Conservation (phyloP, 257 asterid genomes). For the Penstemon eatonii region DNA sequence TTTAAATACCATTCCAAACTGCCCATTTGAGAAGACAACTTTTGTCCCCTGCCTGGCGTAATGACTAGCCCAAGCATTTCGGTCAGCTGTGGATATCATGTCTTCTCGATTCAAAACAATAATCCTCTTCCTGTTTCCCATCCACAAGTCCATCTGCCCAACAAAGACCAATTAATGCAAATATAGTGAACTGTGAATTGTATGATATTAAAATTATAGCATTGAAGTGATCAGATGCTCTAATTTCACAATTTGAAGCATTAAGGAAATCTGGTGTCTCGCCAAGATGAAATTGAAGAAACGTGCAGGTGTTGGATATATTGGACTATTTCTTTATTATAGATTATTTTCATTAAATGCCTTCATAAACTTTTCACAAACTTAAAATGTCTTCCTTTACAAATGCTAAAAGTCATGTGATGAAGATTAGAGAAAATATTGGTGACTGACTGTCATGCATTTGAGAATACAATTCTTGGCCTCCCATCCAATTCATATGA, state of each 20-base stretch:
- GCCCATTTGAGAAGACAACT: constrained; percentile 79
- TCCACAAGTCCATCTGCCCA: constrained; percentile 87
- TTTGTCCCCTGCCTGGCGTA: constrained; percentile 83
- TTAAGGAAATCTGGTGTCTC: neutral
- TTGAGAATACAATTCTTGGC: neutral
- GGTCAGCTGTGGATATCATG: constrained; percentile 86
- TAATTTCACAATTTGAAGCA: constrained; percentile 15
- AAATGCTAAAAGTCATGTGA: neutral
- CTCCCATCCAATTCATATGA: constrained; percentile 3
- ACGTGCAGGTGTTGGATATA: neutral
- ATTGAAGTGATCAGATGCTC: constrained; percentile 2
- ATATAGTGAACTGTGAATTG: neutral
- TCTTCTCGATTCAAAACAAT: constrained; percentile 92
- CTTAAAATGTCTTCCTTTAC: neutral
- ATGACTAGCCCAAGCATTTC: constrained; percentile 95
- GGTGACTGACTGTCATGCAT: constrained; percentile 12
- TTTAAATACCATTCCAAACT: constrained; percentile 71
- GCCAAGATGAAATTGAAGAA: constrained; percentile 5
- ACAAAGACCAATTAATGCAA: constrained; percentile 28
- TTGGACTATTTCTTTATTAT: neutral
- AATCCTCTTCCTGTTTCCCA: constrained; percentile 86
- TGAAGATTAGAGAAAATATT: constrained; percentile 1
- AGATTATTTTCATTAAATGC: neutral
- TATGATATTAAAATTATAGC: neutral
- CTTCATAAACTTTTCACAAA: constrained; percentile 2